Percentiles rank a stretch among this genome's conserved stretches.
phyloP scores from a whole-genome alignment of 371 early-diverging fungal genomes.

The Mortierella sp. region DNA sequence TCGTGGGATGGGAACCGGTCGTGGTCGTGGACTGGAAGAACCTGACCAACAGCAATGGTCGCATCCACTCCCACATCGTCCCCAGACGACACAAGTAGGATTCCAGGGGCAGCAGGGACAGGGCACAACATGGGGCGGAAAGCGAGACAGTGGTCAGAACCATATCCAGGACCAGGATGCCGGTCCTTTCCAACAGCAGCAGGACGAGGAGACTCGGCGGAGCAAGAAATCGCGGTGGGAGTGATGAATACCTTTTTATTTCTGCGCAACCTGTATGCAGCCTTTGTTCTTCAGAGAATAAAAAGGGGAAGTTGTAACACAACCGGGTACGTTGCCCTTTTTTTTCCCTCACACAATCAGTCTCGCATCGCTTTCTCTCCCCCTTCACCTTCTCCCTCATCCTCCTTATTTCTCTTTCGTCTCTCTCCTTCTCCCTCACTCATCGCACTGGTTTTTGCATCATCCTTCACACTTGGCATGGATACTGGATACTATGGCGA shows the following conservation, averaged over 20 bases:
- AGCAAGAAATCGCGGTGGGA: conserved; percentile 49
- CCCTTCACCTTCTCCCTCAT: neutral
- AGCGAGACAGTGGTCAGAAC: conserved; percentile 24
- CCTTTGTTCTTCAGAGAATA: too few relatives aligned
- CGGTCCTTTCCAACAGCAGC: neutral
- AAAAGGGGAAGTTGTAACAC: neutral
- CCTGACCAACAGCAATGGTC: neutral
- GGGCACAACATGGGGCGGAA: conserved; percentile 14
- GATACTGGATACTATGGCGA: conserved; percentile 15
- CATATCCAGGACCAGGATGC: neutral
- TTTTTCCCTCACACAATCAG: neutral
- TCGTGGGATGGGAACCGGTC: conserved; percentile 9
- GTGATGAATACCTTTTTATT: neutral
- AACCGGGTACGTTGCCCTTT: neutral
- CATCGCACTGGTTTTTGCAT: neutral
- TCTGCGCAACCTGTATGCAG: too few relatives aligned
- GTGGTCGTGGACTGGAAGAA: conserved; percentile 26
- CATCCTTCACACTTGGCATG: neutral
- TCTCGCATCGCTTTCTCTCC: too few relatives aligned
- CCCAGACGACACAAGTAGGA: conserved; percentile 3
- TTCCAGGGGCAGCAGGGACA: conserved; percentile 2
- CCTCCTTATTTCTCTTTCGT: neutral
- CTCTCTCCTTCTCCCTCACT: neutral
- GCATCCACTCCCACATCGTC: conserved; percentile 27
- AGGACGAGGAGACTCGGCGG: conserved; percentile 15